These are phyloP conservation scores for Amanita polypyramis DNA, from an alignment of 768 basidiomycete genomes.

Conservation along the genomic window DNA sequence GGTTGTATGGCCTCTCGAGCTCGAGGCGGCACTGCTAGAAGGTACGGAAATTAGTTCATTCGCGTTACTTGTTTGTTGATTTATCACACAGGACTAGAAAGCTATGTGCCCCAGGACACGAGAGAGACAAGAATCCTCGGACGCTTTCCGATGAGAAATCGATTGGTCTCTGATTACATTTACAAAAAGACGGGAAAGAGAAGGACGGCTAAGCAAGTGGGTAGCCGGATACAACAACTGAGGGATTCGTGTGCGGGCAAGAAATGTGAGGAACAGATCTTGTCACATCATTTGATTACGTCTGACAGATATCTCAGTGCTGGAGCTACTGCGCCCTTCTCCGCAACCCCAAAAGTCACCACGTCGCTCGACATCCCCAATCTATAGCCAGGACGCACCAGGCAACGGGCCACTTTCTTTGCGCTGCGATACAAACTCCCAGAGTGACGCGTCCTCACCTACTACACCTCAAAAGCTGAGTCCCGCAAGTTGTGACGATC, in stretches of 20 bases:
- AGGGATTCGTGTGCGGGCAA: conserved; percentile 67
- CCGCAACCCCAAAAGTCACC: conserved; percentile 17
- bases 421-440: conserved; percentile 15
- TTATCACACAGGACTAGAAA: conserved; percentile 43
- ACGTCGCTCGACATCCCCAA: conserved; percentile 19
- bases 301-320: conserved; percentile 22
- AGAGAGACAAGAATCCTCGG: conserved; percentile 64
- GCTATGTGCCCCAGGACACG: conserved; percentile 63
- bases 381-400: conserved; percentile 10
- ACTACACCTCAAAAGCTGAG: conserved; percentile 28
- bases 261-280: conserved; percentile 37
- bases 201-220: conserved; percentile 71
- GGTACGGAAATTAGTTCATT: conserved; percentile 27
- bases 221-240: conserved; percentile 71
- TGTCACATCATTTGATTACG: conserved; percentile 4
- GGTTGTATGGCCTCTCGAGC: conserved; percentile 70
- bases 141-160: conserved; percentile 69
- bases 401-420: conserved; percentile 16
- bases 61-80: conserved; percentile 2
- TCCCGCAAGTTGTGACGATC: conserved; percentile 21
- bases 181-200: conserved; percentile 56
- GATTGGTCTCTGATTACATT: conserved; percentile 75
- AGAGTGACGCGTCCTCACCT: conserved; percentile 31
- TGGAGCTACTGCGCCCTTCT: conserved; percentile 34
- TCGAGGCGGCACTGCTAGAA: conserved; percentile 70